phyloP scores from a whole-genome alignment of 192 early-diverging fungal species.

The Endogone sp. region DNA sequence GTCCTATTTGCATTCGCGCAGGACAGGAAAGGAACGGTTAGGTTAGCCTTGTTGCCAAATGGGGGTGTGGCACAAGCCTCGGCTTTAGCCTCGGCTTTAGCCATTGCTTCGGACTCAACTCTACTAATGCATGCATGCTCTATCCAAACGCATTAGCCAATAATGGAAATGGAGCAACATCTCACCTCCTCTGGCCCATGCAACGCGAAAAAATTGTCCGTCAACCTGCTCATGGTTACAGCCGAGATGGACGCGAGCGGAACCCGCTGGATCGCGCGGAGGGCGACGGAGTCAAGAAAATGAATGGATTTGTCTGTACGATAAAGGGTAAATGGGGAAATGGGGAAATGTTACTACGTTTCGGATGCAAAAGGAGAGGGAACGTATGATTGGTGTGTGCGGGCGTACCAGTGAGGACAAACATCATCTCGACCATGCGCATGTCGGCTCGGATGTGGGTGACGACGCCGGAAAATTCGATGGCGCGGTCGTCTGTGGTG shows the following conservation, averaged over 20 bases:
- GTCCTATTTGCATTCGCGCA: not conserved
- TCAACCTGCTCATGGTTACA: not conserved
- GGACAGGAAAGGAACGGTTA: not conserved
- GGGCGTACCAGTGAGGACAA: not conserved
- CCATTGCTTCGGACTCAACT: no score
- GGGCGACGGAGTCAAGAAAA: not conserved
- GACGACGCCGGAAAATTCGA: not conserved
- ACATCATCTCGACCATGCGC: not conserved
- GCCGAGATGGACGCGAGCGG: not conserved
- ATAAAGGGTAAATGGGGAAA: not conserved
- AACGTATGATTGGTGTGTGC: not conserved
- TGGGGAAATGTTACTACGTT: no score
- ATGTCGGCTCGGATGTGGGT: not conserved
- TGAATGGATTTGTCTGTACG: not conserved
- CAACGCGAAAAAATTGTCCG: not conserved
- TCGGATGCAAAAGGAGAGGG: no score
- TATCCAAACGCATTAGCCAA: not conserved
- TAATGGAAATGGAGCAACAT: not conserved
- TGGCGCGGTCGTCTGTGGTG: not conserved
- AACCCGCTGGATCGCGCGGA: not conserved
- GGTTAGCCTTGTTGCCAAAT: not conserved
- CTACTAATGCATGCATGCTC: no score
- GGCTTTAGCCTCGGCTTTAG: no score
- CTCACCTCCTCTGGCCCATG: not conserved
- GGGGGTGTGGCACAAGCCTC: no score